Evolutionary conservation across 2,329 filamentous ascomycete species (phyloP).

Genomic region (Fusarium nodosum): DNA sequence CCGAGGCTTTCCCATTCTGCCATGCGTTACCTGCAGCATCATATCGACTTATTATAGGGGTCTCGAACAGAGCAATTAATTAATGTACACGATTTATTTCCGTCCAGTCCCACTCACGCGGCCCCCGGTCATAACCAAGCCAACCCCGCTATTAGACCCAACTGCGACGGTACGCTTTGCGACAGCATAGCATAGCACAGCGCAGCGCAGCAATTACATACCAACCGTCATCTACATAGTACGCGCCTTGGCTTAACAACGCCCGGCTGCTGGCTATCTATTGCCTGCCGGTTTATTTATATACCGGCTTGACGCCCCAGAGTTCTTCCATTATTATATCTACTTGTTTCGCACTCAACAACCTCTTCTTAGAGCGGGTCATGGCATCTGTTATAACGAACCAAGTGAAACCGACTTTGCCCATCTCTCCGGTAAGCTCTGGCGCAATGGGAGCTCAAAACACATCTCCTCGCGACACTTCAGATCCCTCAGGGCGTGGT

Average conservation of each 20-base stretch:
- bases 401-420: constrained; percentile 54
- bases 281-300: constrained; percentile 8
- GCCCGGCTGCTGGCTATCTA: constrained; percentile 22
- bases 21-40: constrained; percentile 43
- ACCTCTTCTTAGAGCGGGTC: constrained; percentile 33
- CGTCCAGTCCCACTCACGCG: constrained; percentile 43
- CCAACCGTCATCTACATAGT: constrained; percentile 24
- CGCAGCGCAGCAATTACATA: constrained; percentile 16
- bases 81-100: constrained; percentile 36
- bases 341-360: constrained; percentile 1
- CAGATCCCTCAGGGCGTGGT: constrained; percentile 53
- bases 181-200: constrained; percentile 9
- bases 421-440: constrained; percentile 57
- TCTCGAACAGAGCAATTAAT: constrained; percentile 41
- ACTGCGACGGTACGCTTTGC: constrained; percentile 28
- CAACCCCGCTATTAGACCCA: constrained; percentile 45
- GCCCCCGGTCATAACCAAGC: constrained; percentile 42
- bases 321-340: not conserved
- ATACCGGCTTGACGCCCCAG: not conserved
- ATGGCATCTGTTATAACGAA: constrained; percentile 50
- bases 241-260: constrained; percentile 32
- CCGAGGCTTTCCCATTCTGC: constrained; percentile 27
- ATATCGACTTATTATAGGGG: constrained; percentile 43
- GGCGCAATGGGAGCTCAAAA: constrained; percentile 61
- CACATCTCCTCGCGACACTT: constrained; percentile 53